Evolutionary conservation across 306 rosid species (phyloP).

Genomic region (Phaseolus lunatus): DNA sequence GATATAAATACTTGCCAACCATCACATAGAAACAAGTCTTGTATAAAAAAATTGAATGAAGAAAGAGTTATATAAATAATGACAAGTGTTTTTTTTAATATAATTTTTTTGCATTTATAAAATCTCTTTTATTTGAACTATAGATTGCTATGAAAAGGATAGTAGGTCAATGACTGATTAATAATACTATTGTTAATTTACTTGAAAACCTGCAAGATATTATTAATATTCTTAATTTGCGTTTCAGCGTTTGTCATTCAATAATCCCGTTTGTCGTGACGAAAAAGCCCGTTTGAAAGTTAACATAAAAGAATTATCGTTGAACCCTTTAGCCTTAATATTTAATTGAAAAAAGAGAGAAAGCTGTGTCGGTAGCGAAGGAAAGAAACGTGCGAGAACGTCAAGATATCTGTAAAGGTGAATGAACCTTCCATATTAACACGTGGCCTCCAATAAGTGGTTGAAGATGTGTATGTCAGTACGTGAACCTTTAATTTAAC

Average conservation of each 20-base stretch:
- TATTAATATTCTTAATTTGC: neutral
- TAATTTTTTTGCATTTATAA: neutral
- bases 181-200: neutral
- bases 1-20: neutral
- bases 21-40: neutral
- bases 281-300: neutral
- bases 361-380: slow-evolving; percentile 39
- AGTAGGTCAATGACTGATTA: neutral
- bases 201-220: slow-evolving; percentile 38
- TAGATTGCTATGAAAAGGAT: slow-evolving; percentile 3
- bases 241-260: neutral
- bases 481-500: too few relatives aligned
- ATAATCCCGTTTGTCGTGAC: neutral
- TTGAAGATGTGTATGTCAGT: neutral
- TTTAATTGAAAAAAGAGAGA: slow-evolving; percentile 3
- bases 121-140: neutral
- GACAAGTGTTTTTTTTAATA: neutral
- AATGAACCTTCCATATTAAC: neutral
- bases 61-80: neutral
- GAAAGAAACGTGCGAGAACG: slow-evolving; percentile 18
- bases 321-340: neutral
- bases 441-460: neutral
- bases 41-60: neutral
- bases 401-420: neutral
- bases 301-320: neutral